Conservation (phyloP, 495 filamentous ascomycete genomes). For the Thozetella sp. region DNA sequence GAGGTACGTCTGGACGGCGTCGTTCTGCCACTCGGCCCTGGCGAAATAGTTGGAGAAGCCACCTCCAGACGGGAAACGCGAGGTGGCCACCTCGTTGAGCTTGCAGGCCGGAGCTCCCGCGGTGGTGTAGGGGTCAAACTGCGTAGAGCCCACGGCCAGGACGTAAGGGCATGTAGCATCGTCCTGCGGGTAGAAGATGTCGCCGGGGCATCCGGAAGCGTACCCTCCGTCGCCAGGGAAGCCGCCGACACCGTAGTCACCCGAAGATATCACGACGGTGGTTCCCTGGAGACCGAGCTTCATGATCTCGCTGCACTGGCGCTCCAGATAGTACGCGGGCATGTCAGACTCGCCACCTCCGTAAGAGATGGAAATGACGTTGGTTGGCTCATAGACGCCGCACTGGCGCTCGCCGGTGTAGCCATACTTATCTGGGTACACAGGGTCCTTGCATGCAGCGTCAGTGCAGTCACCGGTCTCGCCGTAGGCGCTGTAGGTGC, state of each 20-base stretch:
- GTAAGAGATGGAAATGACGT: conserved; percentile 30
- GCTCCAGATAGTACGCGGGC: conserved; percentile 17
- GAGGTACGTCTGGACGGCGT: conserved; percentile 56
- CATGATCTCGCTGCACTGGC: conserved; percentile 39
- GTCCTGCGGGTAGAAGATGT: conserved; percentile 20
- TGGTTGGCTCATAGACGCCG: conserved; percentile 38
- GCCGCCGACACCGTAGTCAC: conserved; percentile 62
- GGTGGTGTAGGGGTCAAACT: conserved; percentile 9
- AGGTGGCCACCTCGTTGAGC: conserved; percentile 42
- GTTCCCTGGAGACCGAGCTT: conserved; percentile 64
- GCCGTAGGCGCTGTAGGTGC: conserved; percentile 36
- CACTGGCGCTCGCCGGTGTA: conserved; percentile 58
- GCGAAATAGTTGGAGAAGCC: conserved; percentile 72
- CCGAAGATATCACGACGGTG: conserved; percentile 55
- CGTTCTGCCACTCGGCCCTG: conserved; percentile 57
- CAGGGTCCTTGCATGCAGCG: conserved; percentile 33
- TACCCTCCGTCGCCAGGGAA: conserved; percentile 32
- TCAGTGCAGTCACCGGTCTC: conserved; percentile 27
- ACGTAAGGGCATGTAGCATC: conserved; percentile 36
- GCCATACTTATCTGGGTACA: conserved; percentile 49
- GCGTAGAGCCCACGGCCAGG: conserved; percentile 30
- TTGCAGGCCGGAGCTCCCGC: conserved; percentile 18
- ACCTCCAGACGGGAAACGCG: conserved; percentile 56
- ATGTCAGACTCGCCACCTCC: conserved; percentile 18
- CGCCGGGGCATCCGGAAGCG: conserved; percentile 17